Conservation (phyloP, 148 eudicot genomes). For the Selenicereus undatus region DNA sequence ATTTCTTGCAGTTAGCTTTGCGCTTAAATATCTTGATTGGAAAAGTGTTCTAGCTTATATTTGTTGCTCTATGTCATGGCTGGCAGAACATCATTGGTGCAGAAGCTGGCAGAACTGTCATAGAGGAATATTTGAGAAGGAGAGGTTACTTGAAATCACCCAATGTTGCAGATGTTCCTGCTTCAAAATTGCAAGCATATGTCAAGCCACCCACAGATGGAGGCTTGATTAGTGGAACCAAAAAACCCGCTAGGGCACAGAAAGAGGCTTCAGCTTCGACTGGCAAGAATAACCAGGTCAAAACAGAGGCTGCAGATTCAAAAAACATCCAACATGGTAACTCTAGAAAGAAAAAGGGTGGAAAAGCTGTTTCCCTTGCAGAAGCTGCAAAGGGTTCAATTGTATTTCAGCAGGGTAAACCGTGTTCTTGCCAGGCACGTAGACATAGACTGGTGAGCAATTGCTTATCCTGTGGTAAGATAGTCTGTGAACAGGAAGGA, state of each 20-base stretch:
- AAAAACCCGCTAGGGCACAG: constrained; percentile 48
- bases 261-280: constrained; percentile 54
- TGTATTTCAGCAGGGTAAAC: constrained; percentile 89
- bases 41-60: not conserved
- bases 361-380: constrained; percentile 80
- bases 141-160: constrained; percentile 60
- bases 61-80: not conserved
- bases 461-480: constrained; percentile 97
- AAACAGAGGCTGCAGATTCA: constrained; percentile 29
- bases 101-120: constrained; percentile 75
- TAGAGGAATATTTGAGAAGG: constrained; percentile 68
- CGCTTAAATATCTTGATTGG: not conserved
- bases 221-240: constrained; percentile 39
- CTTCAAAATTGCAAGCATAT: constrained; percentile 75
- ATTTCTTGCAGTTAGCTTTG: not conserved
- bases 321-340: constrained; percentile 41
- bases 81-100: constrained; percentile 87
- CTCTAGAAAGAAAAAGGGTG: constrained; percentile 81
- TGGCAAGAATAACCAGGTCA: constrained; percentile 35
- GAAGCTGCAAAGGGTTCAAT: constrained; percentile 96
- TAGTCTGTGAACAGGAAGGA: constrained; percentile 97
- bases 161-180: constrained; percentile 29
- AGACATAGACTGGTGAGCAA: constrained; percentile 82
- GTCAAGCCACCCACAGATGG: constrained; percentile 80
- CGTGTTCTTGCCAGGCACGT: constrained; percentile 96